Percentiles rank a stretch among this genome's conserved stretches.
Conservation (phyloP, 75 land plant species). For the Sequoia sempervirens region DNA sequence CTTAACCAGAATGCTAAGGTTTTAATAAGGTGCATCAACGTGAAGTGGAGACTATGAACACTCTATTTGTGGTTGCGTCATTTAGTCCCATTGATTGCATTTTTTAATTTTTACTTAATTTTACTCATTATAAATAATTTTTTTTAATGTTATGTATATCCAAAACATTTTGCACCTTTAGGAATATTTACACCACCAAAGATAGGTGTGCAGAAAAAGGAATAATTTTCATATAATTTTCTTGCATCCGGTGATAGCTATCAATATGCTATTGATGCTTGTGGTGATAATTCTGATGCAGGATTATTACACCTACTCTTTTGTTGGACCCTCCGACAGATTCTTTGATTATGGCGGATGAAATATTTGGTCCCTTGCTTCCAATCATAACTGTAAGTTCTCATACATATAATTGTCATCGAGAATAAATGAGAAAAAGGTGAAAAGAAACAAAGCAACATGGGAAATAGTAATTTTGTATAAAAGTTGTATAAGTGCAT, state of each 20-base stretch:
- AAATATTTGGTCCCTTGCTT: slow-evolving; percentile 83
- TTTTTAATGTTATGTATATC: neutral
- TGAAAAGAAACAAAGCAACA: neutral
- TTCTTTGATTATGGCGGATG: slow-evolving; percentile 72
- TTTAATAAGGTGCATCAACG: neutral
- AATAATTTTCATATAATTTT: neutral
- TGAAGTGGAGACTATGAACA: neutral
- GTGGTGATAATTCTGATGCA: slow-evolving; percentile 13
- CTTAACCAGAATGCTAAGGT: neutral
- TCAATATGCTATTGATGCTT: neutral
- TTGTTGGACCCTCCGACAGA: slow-evolving; percentile 67
- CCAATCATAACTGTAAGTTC: slow-evolving; percentile 56
- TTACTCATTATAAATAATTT: neutral
- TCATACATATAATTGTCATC: neutral
- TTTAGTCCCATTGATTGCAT: neutral
- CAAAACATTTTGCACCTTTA: neutral
- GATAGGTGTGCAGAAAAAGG: neutral
- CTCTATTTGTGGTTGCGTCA: neutral
- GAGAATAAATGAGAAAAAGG: neutral
- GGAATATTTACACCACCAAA: neutral
- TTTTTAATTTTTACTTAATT: neutral
- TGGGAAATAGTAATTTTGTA: neutral
- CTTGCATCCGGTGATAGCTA: neutral
- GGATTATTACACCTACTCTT: slow-evolving; percentile 67
- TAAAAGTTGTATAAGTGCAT: neutral